Evolutionary conservation across 768 basidiomycete genomes (phyloP).

Genomic region (Lactarius hatsudake): DNA sequence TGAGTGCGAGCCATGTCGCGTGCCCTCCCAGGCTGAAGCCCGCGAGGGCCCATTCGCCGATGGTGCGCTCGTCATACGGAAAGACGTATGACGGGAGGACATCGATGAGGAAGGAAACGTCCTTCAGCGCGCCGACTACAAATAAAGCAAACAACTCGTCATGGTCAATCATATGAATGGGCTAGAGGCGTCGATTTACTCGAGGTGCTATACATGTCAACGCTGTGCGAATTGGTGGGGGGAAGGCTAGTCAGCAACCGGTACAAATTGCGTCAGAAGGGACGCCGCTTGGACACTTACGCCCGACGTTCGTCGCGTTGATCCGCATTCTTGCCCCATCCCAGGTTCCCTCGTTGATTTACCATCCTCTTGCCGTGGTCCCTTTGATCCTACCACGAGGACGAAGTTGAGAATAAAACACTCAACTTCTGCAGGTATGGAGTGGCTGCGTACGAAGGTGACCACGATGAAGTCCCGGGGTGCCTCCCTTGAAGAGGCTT

Average conservation of each 20-base stretch:
- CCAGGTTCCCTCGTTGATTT: constrained; percentile 38
- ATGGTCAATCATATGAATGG: background rate
- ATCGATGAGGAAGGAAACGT: constrained; percentile 80
- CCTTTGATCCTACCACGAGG: constrained; percentile 44
- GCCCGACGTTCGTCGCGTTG: constrained; percentile 43
- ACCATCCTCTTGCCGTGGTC: constrained; percentile 49
- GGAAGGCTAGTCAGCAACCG: constrained; percentile 24
- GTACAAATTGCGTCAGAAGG: background rate
- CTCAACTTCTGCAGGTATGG: background rate
- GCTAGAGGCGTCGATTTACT: constrained; percentile 32
- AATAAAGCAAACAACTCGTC: background rate
- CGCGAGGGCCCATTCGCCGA: constrained; percentile 67
- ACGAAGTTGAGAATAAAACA: background rate
- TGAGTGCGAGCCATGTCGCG: constrained; percentile 69
- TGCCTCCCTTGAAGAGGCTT: constrained; percentile 21
- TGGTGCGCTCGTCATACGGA: constrained; percentile 55
- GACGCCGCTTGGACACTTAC: constrained; percentile 31
- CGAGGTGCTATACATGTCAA: constrained; percentile 51
- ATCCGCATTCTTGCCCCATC: constrained; percentile 37
- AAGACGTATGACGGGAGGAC: constrained; percentile 73
- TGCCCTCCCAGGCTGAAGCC: constrained; percentile 87
- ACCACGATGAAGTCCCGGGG: constrained; percentile 46
- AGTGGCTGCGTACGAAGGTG: constrained; percentile 40
- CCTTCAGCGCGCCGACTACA: constrained; percentile 40
- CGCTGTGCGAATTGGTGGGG: constrained; percentile 22